Evolutionary conservation across 2,329 filamentous ascomycete species (phyloP), one percentile per base, ranked within the genome.

Genomic region (Fusarium zealandicum): DNA sequence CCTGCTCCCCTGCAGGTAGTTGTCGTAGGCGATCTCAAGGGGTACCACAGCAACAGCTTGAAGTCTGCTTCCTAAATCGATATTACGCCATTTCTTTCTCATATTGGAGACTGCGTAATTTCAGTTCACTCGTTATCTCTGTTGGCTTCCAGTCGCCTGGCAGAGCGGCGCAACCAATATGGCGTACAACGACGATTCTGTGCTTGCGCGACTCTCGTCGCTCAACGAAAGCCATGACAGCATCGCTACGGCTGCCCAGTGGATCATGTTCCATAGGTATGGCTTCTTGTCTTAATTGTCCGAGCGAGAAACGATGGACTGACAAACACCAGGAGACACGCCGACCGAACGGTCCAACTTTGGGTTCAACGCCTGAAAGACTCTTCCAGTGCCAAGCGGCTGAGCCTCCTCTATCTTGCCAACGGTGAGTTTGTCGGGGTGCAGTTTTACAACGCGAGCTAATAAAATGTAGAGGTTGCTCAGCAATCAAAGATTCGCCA

Each of bases 181-280:
- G 93, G 88, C 95, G 38, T 98, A 96, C 78, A 95, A 90, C 64
- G 93, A 98, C 76, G 95, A 99, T 78, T 90, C 92, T 39, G 92
- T 99, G 50, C 86, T 93, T 73, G 92, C 93, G 47, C 97, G 97
- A 79, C 88, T 99, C 47, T 96, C 93, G 27, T 91, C 92, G 35
- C 84, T 99, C 59, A 97, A 96, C 75, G 96, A 99, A 77, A 96
- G 92, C 10, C 93, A 99, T 73, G 95, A 99, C 73, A 96, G 92
- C 76, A 98, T 99, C 70, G 85, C 96, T 57, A 93, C 91, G 30
- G 93, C 96, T 59, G 92, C 95, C 52, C 93, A 98, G 86, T 99
- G 96, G 96, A 95, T 99, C 58, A 96, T 99, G 89, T 99, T 99
- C 73, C 93, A 99, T 77, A 89, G 92, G 92, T 96, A 86, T 73